phyloP scores from a whole-genome alignment of 2,329 filamentous ascomycete genomes.

The Hymenoscyphus scutula region DNA sequence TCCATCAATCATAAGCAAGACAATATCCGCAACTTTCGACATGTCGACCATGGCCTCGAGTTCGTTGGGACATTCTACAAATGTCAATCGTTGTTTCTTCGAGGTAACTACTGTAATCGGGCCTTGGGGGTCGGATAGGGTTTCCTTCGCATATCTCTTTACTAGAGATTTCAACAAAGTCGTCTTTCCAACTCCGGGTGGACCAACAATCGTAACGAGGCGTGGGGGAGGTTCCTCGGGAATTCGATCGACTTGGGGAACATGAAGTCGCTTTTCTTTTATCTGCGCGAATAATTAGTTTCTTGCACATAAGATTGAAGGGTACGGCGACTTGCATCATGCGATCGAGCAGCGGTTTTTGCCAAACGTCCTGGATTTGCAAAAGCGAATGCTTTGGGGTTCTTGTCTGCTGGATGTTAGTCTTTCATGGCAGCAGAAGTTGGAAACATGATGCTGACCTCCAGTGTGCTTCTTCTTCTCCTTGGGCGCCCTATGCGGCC shows the following conservation, averaged over 20 bases:
- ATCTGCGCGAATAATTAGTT: constrained; percentile 51
- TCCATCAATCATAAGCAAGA: constrained; percentile 96
- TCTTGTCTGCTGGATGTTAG: constrained; percentile 31
- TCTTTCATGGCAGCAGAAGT: not conserved
- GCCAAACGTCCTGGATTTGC: constrained; percentile 38
- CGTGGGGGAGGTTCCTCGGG: constrained; percentile 94
- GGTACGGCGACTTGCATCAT: constrained; percentile 45
- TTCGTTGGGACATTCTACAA: constrained; percentile 96
- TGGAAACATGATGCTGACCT: constrained; percentile 43
- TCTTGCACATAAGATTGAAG: not conserved
- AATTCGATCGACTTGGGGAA: constrained; percentile 91
- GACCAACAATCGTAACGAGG: constrained; percentile 90
- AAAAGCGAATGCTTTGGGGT: constrained; percentile 39
- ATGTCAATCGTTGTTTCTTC: constrained; percentile 91
- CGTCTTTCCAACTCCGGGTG: constrained; percentile 92
- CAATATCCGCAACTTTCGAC: constrained; percentile 95
- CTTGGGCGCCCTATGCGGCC: constrained; percentile 81
- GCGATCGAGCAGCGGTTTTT: constrained; percentile 47
- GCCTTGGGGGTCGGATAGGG: constrained; percentile 81
- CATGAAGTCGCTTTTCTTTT: constrained; percentile 94
- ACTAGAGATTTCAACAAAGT: constrained; percentile 94
- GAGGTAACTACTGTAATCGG: constrained; percentile 96
- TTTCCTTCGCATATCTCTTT: constrained; percentile 93
- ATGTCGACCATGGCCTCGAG: constrained; percentile 96
- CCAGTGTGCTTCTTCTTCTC: constrained; percentile 79